Percentiles rank a stretch among this genome's conserved stretches.
Evolutionary conservation across 768 basidiomycete genomes (phyloP).

Genomic region (Lyophyllum decastes): DNA sequence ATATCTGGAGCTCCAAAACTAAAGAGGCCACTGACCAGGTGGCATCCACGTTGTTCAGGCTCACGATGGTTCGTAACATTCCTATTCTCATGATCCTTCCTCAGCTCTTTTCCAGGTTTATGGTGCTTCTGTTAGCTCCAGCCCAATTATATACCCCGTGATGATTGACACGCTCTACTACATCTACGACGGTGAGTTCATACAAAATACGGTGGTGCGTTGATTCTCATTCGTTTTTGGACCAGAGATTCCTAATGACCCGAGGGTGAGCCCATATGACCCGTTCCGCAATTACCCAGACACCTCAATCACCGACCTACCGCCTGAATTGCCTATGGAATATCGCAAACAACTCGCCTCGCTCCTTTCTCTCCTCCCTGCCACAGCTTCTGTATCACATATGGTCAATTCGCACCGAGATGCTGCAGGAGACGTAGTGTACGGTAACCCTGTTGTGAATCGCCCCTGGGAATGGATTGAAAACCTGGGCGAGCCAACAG

Average conservation of each 20-base stretch:
- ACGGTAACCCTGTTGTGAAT: constrained; percentile 60
- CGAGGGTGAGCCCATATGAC: constrained; percentile 55
- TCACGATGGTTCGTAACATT: constrained; percentile 48
- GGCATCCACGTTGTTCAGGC: constrained; percentile 43
- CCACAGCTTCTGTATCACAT: constrained; percentile 51
- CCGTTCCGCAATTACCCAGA: constrained; percentile 67
- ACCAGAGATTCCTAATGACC: constrained; percentile 63
- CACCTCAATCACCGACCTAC: constrained; percentile 49
- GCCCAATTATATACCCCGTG: constrained; percentile 61
- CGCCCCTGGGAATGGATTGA: constrained; percentile 90
- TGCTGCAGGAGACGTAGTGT: constrained; percentile 46
- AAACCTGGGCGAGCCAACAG: constrained; percentile 61
- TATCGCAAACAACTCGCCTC: constrained; percentile 58
- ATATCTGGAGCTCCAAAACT: constrained; percentile 52
- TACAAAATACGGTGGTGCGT: background rate
- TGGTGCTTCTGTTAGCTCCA: constrained; percentile 51
- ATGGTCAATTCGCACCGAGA: constrained; percentile 64
- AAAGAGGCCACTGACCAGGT: constrained; percentile 48
- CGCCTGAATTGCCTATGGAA: constrained; percentile 55
- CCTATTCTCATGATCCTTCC: constrained; percentile 4
- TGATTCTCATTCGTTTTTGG: background rate
- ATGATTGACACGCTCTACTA: constrained; percentile 76
- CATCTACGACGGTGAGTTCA: constrained; percentile 65
- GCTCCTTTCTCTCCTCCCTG: constrained; percentile 57
- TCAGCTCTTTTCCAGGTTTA: constrained; percentile 43